A percentile compares a stretch with the other conserved stretches of the same genome.
Evolutionary conservation across 768 basidiomycete genomes (phyloP).

Genomic region (Suillus tomentosus): DNA sequence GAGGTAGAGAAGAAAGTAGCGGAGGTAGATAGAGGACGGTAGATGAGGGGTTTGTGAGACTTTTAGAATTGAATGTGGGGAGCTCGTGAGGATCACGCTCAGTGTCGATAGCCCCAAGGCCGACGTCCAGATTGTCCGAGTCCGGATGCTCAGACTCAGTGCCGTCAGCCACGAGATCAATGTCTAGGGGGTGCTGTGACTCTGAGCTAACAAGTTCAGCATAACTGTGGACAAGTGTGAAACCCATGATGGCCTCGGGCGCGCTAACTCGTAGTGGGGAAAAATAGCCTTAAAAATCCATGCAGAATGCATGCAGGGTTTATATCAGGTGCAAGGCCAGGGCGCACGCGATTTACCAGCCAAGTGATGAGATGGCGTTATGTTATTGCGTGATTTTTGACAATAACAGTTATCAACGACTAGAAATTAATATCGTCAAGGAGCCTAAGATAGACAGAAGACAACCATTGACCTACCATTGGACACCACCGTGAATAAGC

Average conservation of each 20-base stretch:
- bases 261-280: background rate
- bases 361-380: conserved; percentile 20
- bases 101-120: background rate
- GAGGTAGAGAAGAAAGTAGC: conserved; percentile 74
- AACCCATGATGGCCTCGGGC: conserved; percentile 1
- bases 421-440: too few species aligned
- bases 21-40: conserved; percentile 84
- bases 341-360: conserved; percentile 1
- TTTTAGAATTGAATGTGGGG: conserved; percentile 50
- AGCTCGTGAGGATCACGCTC: conserved; percentile 54
- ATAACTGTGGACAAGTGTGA: background rate
- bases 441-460: too few species aligned
- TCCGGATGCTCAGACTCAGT: conserved; percentile 1
- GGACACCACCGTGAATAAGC: background rate
- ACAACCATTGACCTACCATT: background rate
- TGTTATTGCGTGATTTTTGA: conserved; percentile 36
- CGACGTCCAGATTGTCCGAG: background rate
- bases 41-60: conserved; percentile 36
- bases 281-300: background rate
- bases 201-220: background rate
- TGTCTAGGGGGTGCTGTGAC: background rate
- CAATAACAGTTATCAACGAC: background rate
- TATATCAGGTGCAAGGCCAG: conserved; percentile 7
- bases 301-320: background rate
- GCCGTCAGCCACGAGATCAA: conserved; percentile 3